Evolutionary conservation across 441 rosid genomes (phyloP).

Genomic region (Lepidium campestre): DNA sequence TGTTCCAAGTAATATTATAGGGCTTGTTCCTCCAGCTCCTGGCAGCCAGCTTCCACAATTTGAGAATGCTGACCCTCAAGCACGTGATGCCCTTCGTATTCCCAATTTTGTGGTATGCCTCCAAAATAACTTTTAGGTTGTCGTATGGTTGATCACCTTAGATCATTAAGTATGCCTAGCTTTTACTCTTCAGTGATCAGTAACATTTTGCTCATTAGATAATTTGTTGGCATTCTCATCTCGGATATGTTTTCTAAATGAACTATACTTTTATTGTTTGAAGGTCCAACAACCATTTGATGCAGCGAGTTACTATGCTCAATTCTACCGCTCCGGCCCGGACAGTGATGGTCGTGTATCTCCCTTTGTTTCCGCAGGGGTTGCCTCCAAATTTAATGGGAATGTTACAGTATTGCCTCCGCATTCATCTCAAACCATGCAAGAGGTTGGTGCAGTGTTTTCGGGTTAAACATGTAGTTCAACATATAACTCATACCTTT

Average conservation of each 20-base stretch:
- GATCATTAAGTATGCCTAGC: neutral
- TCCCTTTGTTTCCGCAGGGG: slow-evolving; percentile 68
- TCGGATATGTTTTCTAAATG: slow-evolving; percentile 18
- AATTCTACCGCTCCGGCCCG: slow-evolving; percentile 65
- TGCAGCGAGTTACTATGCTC: slow-evolving; percentile 77
- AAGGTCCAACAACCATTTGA: slow-evolving; percentile 85
- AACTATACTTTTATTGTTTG: slow-evolving; percentile 28
- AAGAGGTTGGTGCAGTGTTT: slow-evolving; percentile 60
- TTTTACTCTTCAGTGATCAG: slow-evolving; percentile 9
- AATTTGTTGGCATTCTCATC: neutral
- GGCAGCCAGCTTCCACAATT: slow-evolving; percentile 55
- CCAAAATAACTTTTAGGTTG: neutral
- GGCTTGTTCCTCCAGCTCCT: slow-evolving; percentile 60
- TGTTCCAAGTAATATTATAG: slow-evolving; percentile 52
- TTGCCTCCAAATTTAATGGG: slow-evolving; percentile 75
- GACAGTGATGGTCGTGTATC: slow-evolving; percentile 81
- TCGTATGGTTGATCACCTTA: neutral
- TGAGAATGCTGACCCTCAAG: slow-evolving; percentile 79
- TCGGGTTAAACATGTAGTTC: slow-evolving; percentile 4
- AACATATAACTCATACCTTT: neutral
- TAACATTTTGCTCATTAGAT: slow-evolving; percentile 1
- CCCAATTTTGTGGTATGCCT: slow-evolving; percentile 73
- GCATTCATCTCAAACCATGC: slow-evolving; percentile 69
- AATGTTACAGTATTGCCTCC: slow-evolving; percentile 66
- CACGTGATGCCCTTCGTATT: slow-evolving; percentile 64